Evolutionary conservation across 805 yeast species (phyloP), one percentile per base, ranked within the genome.

Genomic region (Saturnispora zaruensis): DNA sequence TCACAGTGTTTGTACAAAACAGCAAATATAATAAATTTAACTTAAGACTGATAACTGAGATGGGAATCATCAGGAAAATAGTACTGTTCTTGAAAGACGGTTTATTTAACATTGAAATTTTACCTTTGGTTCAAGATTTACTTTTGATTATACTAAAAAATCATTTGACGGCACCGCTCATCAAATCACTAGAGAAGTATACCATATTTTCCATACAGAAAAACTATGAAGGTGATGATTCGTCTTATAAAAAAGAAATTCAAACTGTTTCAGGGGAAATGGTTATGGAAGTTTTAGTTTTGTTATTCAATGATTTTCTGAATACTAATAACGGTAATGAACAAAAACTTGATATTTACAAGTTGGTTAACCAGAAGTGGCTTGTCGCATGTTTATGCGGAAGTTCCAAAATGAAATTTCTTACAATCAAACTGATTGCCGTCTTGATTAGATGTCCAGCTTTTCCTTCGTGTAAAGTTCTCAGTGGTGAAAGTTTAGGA

Each of bases 321-420:
- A 36, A 21, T 16, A 11, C 21, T 18, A 9, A 14, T 5, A 32
- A 32, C 34, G 14, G 14, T 32, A 6, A 18, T 4, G 40, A 36
- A 8, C 11, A 36, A 36, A 36, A 36, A 18, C 5, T n/a, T 36
- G 74, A 64, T 57, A 73, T 65, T 57, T 75, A 72, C 2, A 73
- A 80, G 43, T 69, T 82, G 0, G 70, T 86, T 2, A 76, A 87
- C 1, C 71, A 82, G 5, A 84, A 82, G 58, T 82, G 90, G 84
- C 67, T 77, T 3, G 58, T 85, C 8, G 65, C 85, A 9, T 60
- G 84, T 13, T 59, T 84, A 11, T 65, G 76, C 47, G 56, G 59
- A 6, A 58, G 71, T 47, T 53, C 69, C 28, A 60, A 66, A 44
- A 74, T 75, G 3, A 68, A 67, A 3, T 59, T 61, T 26, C 57